Base-by-base conservation (phyloP, 345 rosid genomes). In the Aethionema arabicum region DNA sequence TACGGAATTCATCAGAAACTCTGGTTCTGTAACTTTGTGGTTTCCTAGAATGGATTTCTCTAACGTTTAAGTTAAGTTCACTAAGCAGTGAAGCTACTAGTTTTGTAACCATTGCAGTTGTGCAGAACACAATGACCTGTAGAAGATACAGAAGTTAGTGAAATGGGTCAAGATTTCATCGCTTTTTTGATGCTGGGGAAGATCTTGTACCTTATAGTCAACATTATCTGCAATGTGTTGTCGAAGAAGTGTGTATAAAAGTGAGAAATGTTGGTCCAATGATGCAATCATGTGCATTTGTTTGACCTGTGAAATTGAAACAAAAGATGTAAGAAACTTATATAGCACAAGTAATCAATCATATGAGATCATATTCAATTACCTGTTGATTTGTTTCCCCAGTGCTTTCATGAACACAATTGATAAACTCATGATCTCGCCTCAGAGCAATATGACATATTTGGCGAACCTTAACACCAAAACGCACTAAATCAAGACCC, bases 21-120 rank as follows among this genome's bases (percentile, higher is more conserved):
- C 74, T 82, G 15, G 95, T 93, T 72, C 97, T 85, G 65, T 93
- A 90, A 68, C 85, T 79, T 82, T 93, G 97, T 0, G 96, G 79
- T 82, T 93, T 93, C 69, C 99, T 82, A 43, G 99, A 90, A 73
- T 93, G 97, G 48, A 93, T 93, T 84, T 87, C 95, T 69, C 96
- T 81, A 56, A 90, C 88, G 77, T 93, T 93, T 72, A 90, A 67
- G 29, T 78, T 83, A 47, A 95, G 70, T 73, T 86, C 83, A 48
- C 86, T 77, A 40, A 95, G 90, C 64, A 87, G 72, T 32, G 77
- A 74, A 43, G 99, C 90, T 12, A 90, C 91, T 77, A 95, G 42
- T 68, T 69, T 82, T 31, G 99, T 95, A 61, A 90, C 84, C 96
- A 84, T 84, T 3, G 99, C 99, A 71, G 99, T 95, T 45, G 97